Evolutionary conservation across 2,329 filamentous ascomycete species (phyloP).

Genomic region (Canariomyces notabilis): DNA sequence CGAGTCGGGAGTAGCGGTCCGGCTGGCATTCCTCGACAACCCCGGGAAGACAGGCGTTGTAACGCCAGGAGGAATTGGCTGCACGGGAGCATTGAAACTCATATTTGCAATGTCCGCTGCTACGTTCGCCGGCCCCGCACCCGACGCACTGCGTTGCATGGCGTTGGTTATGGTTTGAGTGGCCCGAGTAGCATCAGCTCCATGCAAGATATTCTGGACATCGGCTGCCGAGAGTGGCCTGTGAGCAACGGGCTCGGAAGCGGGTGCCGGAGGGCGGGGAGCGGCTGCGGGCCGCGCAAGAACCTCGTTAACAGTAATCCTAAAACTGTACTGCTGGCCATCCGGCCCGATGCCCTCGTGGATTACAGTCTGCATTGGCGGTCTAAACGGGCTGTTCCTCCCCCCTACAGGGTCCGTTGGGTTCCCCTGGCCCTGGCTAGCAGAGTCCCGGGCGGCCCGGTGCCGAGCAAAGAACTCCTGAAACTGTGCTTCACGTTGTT

Average conservation of each 20-base stretch:
- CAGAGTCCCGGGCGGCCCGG: slow-evolving; percentile 38
- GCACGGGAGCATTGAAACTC: slow-evolving; percentile 29
- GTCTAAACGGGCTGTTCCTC: slow-evolving; percentile 26
- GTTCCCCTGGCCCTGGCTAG: slow-evolving; percentile 20
- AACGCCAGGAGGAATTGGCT: slow-evolving; percentile 38
- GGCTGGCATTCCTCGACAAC: slow-evolving; percentile 39
- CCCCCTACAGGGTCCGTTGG: slow-evolving; percentile 23
- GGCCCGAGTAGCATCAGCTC: slow-evolving; percentile 42
- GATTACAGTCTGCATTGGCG: slow-evolving; percentile 35
- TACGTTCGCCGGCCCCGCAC: slow-evolving; percentile 38
- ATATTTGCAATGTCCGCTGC: slow-evolving; percentile 23
- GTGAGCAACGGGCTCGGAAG: slow-evolving; percentile 24
- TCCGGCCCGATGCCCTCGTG: slow-evolving; percentile 47
- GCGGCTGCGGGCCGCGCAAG: slow-evolving; percentile 11
- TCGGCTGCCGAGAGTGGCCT: slow-evolving; percentile 39
- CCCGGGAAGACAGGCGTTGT: slow-evolving; percentile 36
- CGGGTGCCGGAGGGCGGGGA: slow-evolving; percentile 12
- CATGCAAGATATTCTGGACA: slow-evolving; percentile 42
- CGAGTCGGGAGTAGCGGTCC: slow-evolving; percentile 44
- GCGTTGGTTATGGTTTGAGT: slow-evolving; percentile 40
- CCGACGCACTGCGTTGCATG: slow-evolving; percentile 48
- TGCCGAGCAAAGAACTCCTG: slow-evolving; percentile 40
- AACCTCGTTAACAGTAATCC: slow-evolving; percentile 47
- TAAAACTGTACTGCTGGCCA: slow-evolving; percentile 42
- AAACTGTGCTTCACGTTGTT: slow-evolving; percentile 41